phyloP scores from a whole-genome alignment of 2,329 filamentous ascomycete genomes.

The Colletotrichum lentis region DNA sequence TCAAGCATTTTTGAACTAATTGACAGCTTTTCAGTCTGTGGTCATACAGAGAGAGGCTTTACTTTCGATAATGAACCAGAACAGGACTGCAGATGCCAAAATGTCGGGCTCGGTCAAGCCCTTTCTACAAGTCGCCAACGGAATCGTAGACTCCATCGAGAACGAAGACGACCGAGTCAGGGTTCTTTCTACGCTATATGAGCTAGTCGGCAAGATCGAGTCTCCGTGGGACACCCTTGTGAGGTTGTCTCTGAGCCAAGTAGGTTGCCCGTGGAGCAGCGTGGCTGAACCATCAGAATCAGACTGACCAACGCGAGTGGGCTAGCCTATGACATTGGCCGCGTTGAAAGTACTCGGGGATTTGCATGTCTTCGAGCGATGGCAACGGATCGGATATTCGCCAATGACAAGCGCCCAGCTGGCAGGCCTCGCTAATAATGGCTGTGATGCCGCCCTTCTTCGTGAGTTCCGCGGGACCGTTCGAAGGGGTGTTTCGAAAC shows the following conservation, averaged over 20 bases:
- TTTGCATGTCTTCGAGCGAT: conserved; percentile 1
- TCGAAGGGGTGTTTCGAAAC: not conserved
- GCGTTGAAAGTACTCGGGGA: conserved; percentile 2
- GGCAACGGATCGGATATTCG: not conserved
- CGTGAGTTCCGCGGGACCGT: not conserved
- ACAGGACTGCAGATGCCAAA: not conserved
- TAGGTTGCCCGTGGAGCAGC: not conserved
- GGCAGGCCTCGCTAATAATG: not conserved
- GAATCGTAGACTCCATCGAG: not conserved
- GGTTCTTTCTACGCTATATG: conserved; percentile 12
- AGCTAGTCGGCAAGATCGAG: conserved; percentile 5
- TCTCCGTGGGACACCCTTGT: conserved; percentile 24
- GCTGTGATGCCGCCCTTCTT: conserved; percentile 11
- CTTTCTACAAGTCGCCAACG: not conserved
- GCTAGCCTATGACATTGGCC: not conserved
- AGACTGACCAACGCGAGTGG: not conserved
- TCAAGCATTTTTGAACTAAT: too few species aligned
- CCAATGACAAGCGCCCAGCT: conserved; percentile 8
- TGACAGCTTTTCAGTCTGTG: not conserved
- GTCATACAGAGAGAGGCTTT: not conserved
- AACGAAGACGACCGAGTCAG: not conserved
- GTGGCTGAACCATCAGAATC: not conserved
- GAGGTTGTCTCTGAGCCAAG: conserved; percentile 5
- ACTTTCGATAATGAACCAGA: not conserved
- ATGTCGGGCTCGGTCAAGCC: not conserved